A percentile compares a stretch with the other conserved stretches of the same genome.
Conservation (phyloP, 1,284 basidiomycete species). For the Phlebopus sp. region DNA sequence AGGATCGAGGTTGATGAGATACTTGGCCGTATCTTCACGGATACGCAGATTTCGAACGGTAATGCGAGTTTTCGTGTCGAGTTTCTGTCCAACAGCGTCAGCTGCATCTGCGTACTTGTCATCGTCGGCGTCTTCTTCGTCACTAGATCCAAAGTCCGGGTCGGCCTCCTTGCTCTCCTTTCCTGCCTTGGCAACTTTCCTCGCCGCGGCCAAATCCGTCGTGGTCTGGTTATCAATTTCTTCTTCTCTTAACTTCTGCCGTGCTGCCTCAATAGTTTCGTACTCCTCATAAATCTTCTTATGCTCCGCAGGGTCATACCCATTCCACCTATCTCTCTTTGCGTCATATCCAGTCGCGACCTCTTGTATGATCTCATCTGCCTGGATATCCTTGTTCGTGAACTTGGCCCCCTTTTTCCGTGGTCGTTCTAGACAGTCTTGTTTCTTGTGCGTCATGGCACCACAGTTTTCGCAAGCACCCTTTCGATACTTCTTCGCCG, state of each 20-base stretch:
- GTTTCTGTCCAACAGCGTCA: conserved; percentile 95
- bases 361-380: conserved; percentile 88
- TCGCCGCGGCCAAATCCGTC: conserved; percentile 79
- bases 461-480: conserved; percentile 99
- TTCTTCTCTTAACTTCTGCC: conserved; percentile 89
- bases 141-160: conserved; percentile 94
- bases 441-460: conserved; percentile 88
- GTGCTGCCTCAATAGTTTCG: conserved; percentile 86
- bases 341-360: conserved; percentile 86
- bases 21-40: conserved; percentile 98
- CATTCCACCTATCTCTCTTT: conserved; percentile 98
- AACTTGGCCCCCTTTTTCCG: conserved; percentile 95
- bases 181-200: conserved; percentile 82
- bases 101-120: conserved; percentile 98
- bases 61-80: conserved; percentile 97
- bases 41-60: conserved; percentile 98
- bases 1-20: conserved; percentile 94
- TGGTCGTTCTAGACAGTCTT: conserved; percentile 95
- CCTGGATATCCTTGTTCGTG: conserved; percentile 86
- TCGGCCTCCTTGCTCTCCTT: conserved; percentile 65
- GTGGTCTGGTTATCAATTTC: conserved; percentile 96
- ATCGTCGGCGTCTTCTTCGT: conserved; percentile 92
- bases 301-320: conserved; percentile 90
- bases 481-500: conserved; percentile 94
- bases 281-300: conserved; percentile 91